Conservation (phyloP, 2,329 filamentous ascomycete species). For the Teratosphaeria gauchensis region DNA sequence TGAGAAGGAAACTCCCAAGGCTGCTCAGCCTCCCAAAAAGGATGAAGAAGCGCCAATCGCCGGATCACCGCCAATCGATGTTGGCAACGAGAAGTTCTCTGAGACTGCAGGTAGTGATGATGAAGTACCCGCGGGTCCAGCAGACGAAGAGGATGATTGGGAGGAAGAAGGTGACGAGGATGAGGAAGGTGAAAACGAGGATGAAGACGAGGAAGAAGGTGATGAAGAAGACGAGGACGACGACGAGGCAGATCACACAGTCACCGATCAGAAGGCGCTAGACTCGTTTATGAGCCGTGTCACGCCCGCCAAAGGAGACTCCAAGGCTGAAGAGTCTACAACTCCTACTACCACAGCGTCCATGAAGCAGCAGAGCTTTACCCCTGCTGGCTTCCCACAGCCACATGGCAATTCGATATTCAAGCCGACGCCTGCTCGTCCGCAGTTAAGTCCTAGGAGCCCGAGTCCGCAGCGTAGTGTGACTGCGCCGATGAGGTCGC, state of each 20-base stretch:
- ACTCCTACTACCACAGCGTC: slow-evolving; percentile 19
- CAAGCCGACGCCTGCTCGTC: slow-evolving; percentile 31
- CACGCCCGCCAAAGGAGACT: slow-evolving; percentile 10
- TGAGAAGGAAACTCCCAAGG: slow-evolving; percentile 8
- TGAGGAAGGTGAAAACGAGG: slow-evolving; percentile 16
- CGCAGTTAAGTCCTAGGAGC: not conserved
- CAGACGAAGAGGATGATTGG: slow-evolving; percentile 23
- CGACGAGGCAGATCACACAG: slow-evolving; percentile 29
- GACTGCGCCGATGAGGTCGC: slow-evolving; percentile 32
- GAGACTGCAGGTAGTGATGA: slow-evolving; percentile 22
- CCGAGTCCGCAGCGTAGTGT: slow-evolving; percentile 59
- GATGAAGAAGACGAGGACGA: slow-evolving; percentile 24
- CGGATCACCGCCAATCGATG: slow-evolving; percentile 38
- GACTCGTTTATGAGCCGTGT: slow-evolving; percentile 17
- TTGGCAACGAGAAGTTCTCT: slow-evolving; percentile 19
- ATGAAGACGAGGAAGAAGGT: slow-evolving; percentile 27
- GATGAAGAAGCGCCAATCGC: slow-evolving; percentile 35
- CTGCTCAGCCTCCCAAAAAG: slow-evolving; percentile 4
- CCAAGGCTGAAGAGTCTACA: slow-evolving; percentile 10
- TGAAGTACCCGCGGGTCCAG: slow-evolving; percentile 17
- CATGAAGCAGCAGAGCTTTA: slow-evolving; percentile 20
- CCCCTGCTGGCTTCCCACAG: slow-evolving; percentile 31
- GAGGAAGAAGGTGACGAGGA: slow-evolving; percentile 14
- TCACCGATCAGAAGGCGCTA: slow-evolving; percentile 17
- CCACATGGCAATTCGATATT: slow-evolving; percentile 42